These are phyloP conservation scores for Puccinia coronata DNA, from an alignment of 1,284 basidiomycete species.

Conservation along the genomic window DNA sequence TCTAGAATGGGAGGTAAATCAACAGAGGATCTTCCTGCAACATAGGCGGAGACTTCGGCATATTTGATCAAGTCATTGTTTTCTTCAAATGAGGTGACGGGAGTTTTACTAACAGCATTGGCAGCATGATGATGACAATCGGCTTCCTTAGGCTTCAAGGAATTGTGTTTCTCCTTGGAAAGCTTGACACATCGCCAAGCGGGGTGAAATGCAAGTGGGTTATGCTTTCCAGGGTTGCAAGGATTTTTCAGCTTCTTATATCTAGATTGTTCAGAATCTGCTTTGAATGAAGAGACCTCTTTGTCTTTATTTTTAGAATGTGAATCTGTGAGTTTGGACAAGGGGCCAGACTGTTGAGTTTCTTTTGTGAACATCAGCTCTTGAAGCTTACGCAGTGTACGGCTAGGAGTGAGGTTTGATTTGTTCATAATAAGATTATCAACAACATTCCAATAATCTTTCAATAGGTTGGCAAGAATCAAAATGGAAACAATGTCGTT, in stretches of 20 bases:
- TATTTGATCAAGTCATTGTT: not conserved
- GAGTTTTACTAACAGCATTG: not conserved
- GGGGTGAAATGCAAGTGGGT: not conserved
- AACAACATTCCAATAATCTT: slow-evolving; percentile 4
- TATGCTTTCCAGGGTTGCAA: not conserved
- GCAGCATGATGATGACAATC: not conserved
- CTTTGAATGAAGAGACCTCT: not conserved
- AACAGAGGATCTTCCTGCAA: no score
- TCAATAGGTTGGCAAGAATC: not conserved
- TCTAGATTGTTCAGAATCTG: not conserved
- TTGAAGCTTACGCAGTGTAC: not conserved
- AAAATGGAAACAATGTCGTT: slow-evolving; percentile 6
- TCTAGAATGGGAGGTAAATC: no score
- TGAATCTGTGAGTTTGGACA: not conserved
- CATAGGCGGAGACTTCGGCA: no score
- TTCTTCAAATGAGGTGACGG: not conserved
- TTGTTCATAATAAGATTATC: slow-evolving; percentile 1
- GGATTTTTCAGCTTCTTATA: not conserved
- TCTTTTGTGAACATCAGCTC: not conserved
- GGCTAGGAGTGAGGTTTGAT: not conserved
- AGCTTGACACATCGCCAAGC: no score
- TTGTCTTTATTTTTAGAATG: no score
- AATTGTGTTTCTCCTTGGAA: not conserved
- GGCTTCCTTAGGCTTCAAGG: not conserved
- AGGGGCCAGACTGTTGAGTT: not conserved